A percentile compares a stretch with the other conserved stretches of the same genome.
Evolutionary conservation across 768 basidiomycete species (phyloP).

Genomic region (Tylopilus sp.): DNA sequence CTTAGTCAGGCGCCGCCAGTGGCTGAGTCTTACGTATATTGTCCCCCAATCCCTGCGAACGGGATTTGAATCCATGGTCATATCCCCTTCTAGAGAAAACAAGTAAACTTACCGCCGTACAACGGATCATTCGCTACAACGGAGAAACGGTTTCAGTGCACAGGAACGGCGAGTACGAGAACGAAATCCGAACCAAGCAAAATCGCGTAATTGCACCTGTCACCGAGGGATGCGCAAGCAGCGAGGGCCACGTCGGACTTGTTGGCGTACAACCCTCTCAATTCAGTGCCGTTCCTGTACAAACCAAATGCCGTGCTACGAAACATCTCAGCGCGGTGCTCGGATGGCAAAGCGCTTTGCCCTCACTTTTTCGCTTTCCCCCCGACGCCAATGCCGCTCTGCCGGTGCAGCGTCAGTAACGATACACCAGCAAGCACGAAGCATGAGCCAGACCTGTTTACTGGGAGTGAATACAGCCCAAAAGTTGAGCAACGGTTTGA

Average conservation of each 20-base stretch:
- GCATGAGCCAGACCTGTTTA: slow-evolving; percentile 48
- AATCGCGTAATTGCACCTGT: slow-evolving; percentile 72
- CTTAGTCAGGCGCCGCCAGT: not conserved
- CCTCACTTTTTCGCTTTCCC: slow-evolving; percentile 67
- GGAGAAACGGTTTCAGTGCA: slow-evolving; percentile 5
- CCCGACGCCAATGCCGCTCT: slow-evolving; percentile 69
- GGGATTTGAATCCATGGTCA: not conserved
- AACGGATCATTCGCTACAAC: slow-evolving; percentile 69
- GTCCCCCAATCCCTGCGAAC: slow-evolving; percentile 63
- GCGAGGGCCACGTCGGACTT: slow-evolving; percentile 63
- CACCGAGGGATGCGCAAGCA: slow-evolving; percentile 62
- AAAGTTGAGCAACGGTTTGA: slow-evolving; percentile 73
- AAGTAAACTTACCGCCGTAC: slow-evolving; percentile 60
- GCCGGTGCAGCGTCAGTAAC: slow-evolving; percentile 9
- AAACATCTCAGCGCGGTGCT: slow-evolving; percentile 1
- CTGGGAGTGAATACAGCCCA: slow-evolving; percentile 81
- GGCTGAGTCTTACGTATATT: slow-evolving; percentile 59
- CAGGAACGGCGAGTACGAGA: not conserved
- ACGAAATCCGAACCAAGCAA: slow-evolving; percentile 50
- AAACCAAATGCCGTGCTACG: slow-evolving; percentile 70
- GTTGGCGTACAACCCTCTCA: slow-evolving; percentile 68
- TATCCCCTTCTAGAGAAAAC: not conserved
- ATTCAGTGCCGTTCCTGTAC: slow-evolving; percentile 74
- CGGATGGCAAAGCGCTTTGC: not conserved
- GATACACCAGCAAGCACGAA: slow-evolving; percentile 20